Base-by-base conservation (phyloP, 768 basidiomycete species). In the Macrocybe gigantea region DNA sequence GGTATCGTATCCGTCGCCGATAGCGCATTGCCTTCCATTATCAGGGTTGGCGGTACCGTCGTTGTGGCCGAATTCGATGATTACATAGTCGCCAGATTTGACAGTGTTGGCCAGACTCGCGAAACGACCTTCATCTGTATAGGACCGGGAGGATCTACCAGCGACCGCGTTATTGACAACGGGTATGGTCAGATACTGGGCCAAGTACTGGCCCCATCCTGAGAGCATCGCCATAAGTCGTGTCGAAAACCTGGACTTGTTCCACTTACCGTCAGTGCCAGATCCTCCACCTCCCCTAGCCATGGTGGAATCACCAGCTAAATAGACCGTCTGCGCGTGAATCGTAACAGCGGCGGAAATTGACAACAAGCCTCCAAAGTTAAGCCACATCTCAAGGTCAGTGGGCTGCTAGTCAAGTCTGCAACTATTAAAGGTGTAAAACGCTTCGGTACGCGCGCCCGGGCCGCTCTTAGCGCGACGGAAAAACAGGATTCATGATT, bases 51-150 rank as follows among this genome's bases (percentile, higher is more conserved):
- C 33, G 8, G 51, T 52, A 10, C 50, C 57, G 36, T 67, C 65
- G 53, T 67, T 67, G 49, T 67, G 65, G 6, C 66, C 66, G 35
- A 67, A 65, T 40, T 65, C 62, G 15, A 65, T 64, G 36, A 64
- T 47, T 33, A 64, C 61, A 48, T 53, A 58, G 39, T 58, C 55
- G 13, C 55, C 54, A 11, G 50, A 49, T 34, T 56, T 44, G 29
- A 49, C 57, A 31, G 51, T 58, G 44, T 60, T 55, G 44, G 61
- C 55, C 40, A 63, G 50, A 12, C 50, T 57, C 11, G 56, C 54
- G 47, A 67, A 66, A 11, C 56, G 52, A 9, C 66, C 66, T 37
- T 64, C 61, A 29, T 64, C 58, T 5, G 60, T 66, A 37, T 59
- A 69, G 45, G 61, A 64, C 41, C 67, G 58, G 8, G 67, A 63